Conservation (phyloP, 805 yeast species). For the Teunomyces atbi region DNA sequence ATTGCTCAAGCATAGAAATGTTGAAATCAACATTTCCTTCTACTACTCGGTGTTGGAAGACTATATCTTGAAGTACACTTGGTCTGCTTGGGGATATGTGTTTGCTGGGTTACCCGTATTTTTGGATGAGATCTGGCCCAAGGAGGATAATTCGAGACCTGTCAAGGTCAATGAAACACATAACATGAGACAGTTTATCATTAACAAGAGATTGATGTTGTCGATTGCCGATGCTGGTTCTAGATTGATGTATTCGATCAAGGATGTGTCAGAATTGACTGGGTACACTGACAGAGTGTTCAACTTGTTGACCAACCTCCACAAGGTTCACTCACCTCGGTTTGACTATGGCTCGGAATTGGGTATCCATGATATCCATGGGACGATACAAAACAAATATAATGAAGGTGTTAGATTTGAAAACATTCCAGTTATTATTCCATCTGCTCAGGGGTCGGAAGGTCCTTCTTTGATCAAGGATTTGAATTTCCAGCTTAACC, state of each 20-base stretch:
- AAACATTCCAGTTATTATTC: constrained; percentile 77
- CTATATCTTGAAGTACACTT: constrained; percentile 81
- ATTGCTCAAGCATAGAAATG: constrained; percentile 52
- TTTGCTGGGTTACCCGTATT: constrained; percentile 89
- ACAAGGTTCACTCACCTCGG: constrained; percentile 70
- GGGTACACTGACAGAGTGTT: constrained; percentile 89
- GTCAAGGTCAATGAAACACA: constrained; percentile 43
- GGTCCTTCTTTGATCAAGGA: constrained; percentile 60
- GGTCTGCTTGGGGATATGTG: constrained; percentile 95
- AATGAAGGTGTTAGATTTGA: constrained; percentile 75
- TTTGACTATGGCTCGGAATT: constrained; percentile 49
- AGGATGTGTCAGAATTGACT: constrained; percentile 85
- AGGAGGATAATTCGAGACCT: constrained; percentile 12
- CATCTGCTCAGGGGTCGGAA: constrained; percentile 58
- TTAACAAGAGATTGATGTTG: constrained; percentile 85
- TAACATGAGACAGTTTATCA: constrained; percentile 84
- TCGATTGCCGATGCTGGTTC: constrained; percentile 95
- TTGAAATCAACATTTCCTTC: constrained; percentile 58
- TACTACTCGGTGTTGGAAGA: constrained; percentile 77
- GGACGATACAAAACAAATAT: constrained; percentile 77
- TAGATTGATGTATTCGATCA: constrained; percentile 89
- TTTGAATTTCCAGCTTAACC: constrained; percentile 57
- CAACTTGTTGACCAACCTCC: constrained; percentile 69
- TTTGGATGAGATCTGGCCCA: constrained; percentile 46
- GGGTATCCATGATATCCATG: constrained; percentile 56